These are phyloP conservation scores for Tardiomyces digboiensis DNA, from an alignment of 1,139 yeast species.

Conservation along the genomic window DNA sequence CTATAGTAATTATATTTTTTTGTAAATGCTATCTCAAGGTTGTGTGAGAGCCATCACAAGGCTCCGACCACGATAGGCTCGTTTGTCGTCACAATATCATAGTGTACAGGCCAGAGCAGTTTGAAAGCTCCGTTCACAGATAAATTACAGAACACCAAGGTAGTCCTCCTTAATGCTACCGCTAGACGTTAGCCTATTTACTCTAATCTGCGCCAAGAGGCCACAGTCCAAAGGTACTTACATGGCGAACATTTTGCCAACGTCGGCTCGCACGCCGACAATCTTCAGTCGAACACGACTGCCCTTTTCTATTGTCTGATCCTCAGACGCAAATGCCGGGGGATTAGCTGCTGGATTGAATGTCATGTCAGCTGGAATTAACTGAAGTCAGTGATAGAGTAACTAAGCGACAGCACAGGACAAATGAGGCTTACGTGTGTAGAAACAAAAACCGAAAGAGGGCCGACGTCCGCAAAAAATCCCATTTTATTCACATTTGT, in stretches of 20 bases:
- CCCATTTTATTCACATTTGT: conserved; percentile 95
- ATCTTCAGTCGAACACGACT: conserved; percentile 89
- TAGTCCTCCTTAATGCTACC: conserved; percentile 98
- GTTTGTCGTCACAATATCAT: neutral
- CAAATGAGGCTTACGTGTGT: conserved; percentile 43
- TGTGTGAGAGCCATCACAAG: neutral
- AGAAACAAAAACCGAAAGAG: conserved; percentile 88
- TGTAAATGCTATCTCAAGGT: too few relatives aligned
- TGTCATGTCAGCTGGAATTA: conserved; percentile 90
- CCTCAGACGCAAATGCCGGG: conserved; percentile 96
- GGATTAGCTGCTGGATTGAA: conserved; percentile 96
- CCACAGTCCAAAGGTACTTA: conserved; percentile 16
- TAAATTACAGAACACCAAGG: conserved; percentile 59
- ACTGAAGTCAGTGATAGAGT: conserved; percentile 15
- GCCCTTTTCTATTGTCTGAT: conserved; percentile 90
- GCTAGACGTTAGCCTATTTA: conserved; percentile 3
- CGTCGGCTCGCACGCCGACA: conserved; percentile 97
- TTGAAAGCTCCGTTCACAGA: neutral
- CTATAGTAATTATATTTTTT: too few relatives aligned
- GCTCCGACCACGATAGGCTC: too few relatives aligned
- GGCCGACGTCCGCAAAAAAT: conserved; percentile 97
- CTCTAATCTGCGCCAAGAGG: conserved; percentile 3
- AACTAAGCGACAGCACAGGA: neutral
- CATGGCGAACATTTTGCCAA: conserved; percentile 92
- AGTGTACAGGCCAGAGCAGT: neutral